Base-by-base conservation (phyloP, 495 filamentous ascomycete genomes). In the Sabuloglossum arenarium region DNA sequence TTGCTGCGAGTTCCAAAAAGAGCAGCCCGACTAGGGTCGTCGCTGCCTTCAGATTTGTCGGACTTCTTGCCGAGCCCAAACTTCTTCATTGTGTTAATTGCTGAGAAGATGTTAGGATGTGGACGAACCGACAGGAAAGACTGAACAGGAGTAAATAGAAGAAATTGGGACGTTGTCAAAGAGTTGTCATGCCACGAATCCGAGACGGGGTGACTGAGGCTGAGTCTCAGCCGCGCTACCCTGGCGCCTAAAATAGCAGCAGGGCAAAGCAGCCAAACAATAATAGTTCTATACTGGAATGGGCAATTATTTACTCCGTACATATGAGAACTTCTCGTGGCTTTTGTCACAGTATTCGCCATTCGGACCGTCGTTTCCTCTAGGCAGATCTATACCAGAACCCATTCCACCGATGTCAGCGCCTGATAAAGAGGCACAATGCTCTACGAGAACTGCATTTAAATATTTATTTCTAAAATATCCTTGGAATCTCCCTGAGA, bases 61-160 rank as follows among this genome's bases (percentile, higher is more conserved):
- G 34, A 72, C 64, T 81, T 85, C 70, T 81, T 86, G 60, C 82
- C 77, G 63, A 84, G 76, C 28, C 76, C 74, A 58, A 78, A 73
- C 58, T 74, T 78, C 65, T 73, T 75, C 83, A 86, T 86, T 47
- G 59, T 71, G 69, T 53, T 3, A 19, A 11, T 4, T 19, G 6
- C 28, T 29, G 23, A 29, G 4, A 51, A 28, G 14, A 27, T 5
- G n/a, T n/a, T n/a, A n/a, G n/a, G n/a, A n/a, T 51, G 28, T 11
- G 47, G 6, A 29, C n/a, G 21, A 24, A 11, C 25, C 9, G 9
- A 24, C n/a, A 21, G 12, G 45, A n/a, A 49, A 28, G 23, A 8
- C 24, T 28, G 47, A 51, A 16, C 12, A 29, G 25, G 24, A 51
- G 8, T 12, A 14, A 29, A 51, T 4, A 11, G 21, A n/a, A 51